Evolutionary conservation across 2,329 filamentous ascomycete species (phyloP), one percentile per base, ranked within the genome.

Genomic region (Piedraia hortae): DNA sequence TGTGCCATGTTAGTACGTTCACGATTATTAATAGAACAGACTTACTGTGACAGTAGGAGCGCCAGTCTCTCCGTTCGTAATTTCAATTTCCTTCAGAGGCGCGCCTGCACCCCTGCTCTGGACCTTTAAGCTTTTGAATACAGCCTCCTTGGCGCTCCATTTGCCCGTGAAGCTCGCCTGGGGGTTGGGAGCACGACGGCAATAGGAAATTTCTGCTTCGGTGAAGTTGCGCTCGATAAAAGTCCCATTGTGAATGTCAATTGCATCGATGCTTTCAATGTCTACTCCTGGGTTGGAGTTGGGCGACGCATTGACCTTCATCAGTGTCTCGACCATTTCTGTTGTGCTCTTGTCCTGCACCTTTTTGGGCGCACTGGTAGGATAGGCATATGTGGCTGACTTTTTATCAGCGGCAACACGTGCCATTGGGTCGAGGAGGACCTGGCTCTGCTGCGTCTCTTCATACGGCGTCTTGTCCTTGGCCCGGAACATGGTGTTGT

Each of bases 201-300:
- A 97, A 54, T 97, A 93, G 14, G 61, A 58, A 36, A 80, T 72
- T 51, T 97, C 85, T 21, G 57, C 53, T 9, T 55, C 47, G 0
- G 85, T 93, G 48, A 97, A 97, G 53, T 97, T 97, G 36, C 85
- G 72, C 50, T 85, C 64, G 19, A 97, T 50, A 41, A 97, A 97
- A 0, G 74, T 91, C 20, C 88, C 73, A 37, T 93, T 97, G 19
- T 77, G 65, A 30, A 90, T 73, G 50, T 90, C 89, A 50, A 97
- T 65, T 15, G 75, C 66, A 16, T 65, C 54, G 21, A 97, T 68
- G 31, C 71, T 70, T 53, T 97, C 85, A 23, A 97, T 74, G 40
- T 97, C 85, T 12, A 97, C 75, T 26, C 85, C 85, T 14, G 93
- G 63, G 45, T 77, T 82, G 37, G 71, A 80, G 43, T 52, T 50